Percentiles rank a stretch among this genome's conserved stretches.
phyloP scores from a whole-genome alignment of 2,329 filamentous ascomycete species.

The Rutstroemia sp. region DNA sequence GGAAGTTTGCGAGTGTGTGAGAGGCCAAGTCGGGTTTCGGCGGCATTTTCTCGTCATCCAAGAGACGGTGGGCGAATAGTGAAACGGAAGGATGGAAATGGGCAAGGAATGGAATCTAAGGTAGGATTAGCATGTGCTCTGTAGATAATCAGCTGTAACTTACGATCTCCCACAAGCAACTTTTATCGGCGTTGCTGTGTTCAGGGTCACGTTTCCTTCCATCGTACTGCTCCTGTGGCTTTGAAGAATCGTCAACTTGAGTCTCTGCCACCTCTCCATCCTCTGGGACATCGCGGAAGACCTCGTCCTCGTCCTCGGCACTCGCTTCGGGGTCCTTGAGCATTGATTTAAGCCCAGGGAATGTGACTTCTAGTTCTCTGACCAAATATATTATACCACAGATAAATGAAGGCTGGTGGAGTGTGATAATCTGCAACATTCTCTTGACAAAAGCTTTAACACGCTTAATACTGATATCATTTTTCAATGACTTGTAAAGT shows the following conservation, averaged over 20 bases:
- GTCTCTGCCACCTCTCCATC: slow-evolving; percentile 35
- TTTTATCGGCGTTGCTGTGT: slow-evolving; percentile 85
- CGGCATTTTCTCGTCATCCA: slow-evolving; percentile 62
- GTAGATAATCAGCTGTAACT: slow-evolving; percentile 23
- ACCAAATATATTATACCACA: slow-evolving; percentile 90
- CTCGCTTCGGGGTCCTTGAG: slow-evolving; percentile 73
- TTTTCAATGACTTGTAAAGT: slow-evolving; percentile 79
- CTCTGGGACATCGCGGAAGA: slow-evolving; percentile 56
- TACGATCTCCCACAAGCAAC: slow-evolving; percentile 88
- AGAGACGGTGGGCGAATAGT: slow-evolving; percentile 67
- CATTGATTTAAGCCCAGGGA: slow-evolving; percentile 73
- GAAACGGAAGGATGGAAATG: slow-evolving; percentile 94
- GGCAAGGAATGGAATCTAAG: slow-evolving; percentile 54
- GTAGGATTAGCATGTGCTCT: background rate
- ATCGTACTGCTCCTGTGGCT: slow-evolving; percentile 52
- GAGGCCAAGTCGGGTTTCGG: slow-evolving; percentile 85
- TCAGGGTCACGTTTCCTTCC: slow-evolving; percentile 86
- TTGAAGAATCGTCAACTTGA: slow-evolving; percentile 6
- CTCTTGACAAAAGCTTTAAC: slow-evolving; percentile 96
- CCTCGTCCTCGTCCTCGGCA: slow-evolving; percentile 52
- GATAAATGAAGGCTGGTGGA: slow-evolving; percentile 89
- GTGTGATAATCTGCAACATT: slow-evolving; percentile 74
- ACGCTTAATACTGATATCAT: slow-evolving; percentile 80
- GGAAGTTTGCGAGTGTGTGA: slow-evolving; percentile 88
- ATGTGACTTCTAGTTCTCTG: slow-evolving; percentile 69